Evolutionary conservation across 805 yeast genomes (phyloP), one percentile per base, ranked within the genome.

Genomic region (Hanseniaspora mollemarum): DNA sequence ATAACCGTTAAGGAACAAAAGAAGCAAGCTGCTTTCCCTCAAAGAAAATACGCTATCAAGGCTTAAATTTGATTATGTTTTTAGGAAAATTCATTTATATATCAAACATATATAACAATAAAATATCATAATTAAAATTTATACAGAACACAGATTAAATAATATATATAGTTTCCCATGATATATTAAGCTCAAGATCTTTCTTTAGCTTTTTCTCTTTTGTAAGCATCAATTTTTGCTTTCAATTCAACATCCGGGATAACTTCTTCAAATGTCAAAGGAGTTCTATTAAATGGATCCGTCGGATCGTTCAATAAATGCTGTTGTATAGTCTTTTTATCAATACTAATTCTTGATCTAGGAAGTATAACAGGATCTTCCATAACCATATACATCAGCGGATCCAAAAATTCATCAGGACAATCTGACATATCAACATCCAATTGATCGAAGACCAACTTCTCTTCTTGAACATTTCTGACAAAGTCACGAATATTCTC

Each of bases 31-130:
- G 95, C 96, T 74, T 87, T 82, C 95, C 97, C 99, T 72, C 88
- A 83, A 77, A 87, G 94, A 82, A 84, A 83, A 76, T 92, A 77
- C 76, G 97, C 97, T 72, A 84, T 92, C 78, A 90, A 88, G 83
- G 97, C 96, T 77, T 90, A 83, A 80, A 60, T 61, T 44, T 46
- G 38, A 46, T 46, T 46, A 46, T 46, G 51, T 46, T 38, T 43
- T 26, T 44, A 33, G 36, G 32, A 43, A 50, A 38, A 16, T 40
- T 32, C 51, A 33, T 48, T 40, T 48, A 48, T 48, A 48, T 48
- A 40, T 33, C 31, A 40, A 25, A 36, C 22, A 21, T 48, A 40
- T 40, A 40, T 33, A 48, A 39, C 18, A 21, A 28, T 40, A 29
- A 48, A 40, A 48, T 48, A 48, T 40, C 45, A 46, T 46, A 46